A percentile compares a stretch with the other conserved stretches of the same genome.
Evolutionary conservation across 2,329 filamentous ascomycete genomes (phyloP).

Genomic region (Lasiodiplodia hormozganensis): DNA sequence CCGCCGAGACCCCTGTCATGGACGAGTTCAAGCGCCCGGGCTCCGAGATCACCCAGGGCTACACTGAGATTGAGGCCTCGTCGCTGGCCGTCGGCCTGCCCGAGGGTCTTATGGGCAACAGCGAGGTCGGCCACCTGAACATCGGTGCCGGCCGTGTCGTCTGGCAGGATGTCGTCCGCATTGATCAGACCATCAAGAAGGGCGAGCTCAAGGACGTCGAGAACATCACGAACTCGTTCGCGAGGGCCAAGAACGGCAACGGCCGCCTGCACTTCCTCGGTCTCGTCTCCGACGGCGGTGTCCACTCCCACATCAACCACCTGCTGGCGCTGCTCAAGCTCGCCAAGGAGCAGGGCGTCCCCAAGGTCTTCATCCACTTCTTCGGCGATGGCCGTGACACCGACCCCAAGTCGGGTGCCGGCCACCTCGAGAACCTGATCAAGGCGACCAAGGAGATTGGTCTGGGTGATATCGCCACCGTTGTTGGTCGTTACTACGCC

Average conservation of each 20-base stretch:
- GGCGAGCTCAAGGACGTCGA: constrained; percentile 77
- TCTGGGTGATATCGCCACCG: constrained; percentile 84
- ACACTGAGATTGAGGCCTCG: constrained; percentile 91
- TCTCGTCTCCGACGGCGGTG: constrained; percentile 92
- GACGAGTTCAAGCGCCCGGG: constrained; percentile 74
- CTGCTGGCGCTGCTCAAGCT: constrained; percentile 86
- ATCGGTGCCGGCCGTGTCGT: constrained; percentile 97
- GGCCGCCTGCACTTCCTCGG: constrained; percentile 92
- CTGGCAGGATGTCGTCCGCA: constrained; percentile 94
- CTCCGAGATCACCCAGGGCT: constrained; percentile 80
- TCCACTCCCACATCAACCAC: constrained; percentile 95
- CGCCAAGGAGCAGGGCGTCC: constrained; percentile 85
- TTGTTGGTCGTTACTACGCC: constrained; percentile 95
- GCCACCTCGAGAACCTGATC: constrained; percentile 86
- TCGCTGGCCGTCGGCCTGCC: constrained; percentile 95
- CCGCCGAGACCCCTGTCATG: constrained; percentile 93
- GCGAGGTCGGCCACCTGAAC: constrained; percentile 97
- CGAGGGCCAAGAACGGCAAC: constrained; percentile 82
- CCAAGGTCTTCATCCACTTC: constrained; percentile 97
- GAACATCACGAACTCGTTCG: constrained; percentile 79
- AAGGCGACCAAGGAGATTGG: constrained; percentile 84
- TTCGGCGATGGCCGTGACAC: constrained; percentile 98
- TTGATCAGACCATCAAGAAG: constrained; percentile 91
- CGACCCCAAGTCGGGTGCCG: constrained; percentile 90
- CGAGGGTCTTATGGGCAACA: constrained; percentile 98